Evolutionary conservation across 1,139 yeast genomes (phyloP).

Genomic region (Ogataea hybrid): DNA sequence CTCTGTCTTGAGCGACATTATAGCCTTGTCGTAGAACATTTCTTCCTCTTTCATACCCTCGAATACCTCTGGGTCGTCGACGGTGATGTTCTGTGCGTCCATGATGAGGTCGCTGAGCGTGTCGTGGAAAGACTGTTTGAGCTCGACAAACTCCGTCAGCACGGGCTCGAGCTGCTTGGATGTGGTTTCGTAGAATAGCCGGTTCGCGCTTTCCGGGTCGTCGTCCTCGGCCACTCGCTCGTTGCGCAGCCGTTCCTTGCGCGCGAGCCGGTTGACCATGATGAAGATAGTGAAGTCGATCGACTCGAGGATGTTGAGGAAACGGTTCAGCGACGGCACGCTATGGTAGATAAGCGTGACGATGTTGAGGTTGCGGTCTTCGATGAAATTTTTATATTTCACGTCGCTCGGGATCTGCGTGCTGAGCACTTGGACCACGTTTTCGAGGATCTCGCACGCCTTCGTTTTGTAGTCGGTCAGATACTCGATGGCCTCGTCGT

Average conservation of each 20-base stretch:
- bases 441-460: slow-evolving; percentile 39
- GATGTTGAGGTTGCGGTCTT: slow-evolving; percentile 53
- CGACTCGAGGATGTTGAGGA: slow-evolving; percentile 55
- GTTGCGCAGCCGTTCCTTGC: slow-evolving; percentile 15
- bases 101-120: slow-evolving; percentile 57
- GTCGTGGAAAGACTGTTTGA: slow-evolving; percentile 74
- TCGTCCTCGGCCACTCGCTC: slow-evolving; percentile 20
- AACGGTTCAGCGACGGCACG: slow-evolving; percentile 47
- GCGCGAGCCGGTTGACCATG: slow-evolving; percentile 29
- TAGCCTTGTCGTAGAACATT: slow-evolving; percentile 38
- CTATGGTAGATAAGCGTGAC: slow-evolving; percentile 52
- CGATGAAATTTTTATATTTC: slow-evolving; percentile 30
- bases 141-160: slow-evolving; percentile 69
- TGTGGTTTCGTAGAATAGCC: slow-evolving; percentile 32
- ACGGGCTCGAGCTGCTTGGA: slow-evolving; percentile 48
- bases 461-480: slow-evolving; percentile 40
- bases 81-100: slow-evolving; percentile 68
- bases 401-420: slow-evolving; percentile 36
- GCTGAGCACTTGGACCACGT: slow-evolving; percentile 41
- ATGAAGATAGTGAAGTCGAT: slow-evolving; percentile 59
- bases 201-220: slow-evolving; percentile 17
- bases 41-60: slow-evolving; percentile 60
- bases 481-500: slow-evolving; percentile 44
- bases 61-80: slow-evolving; percentile 73
- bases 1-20: slow-evolving; percentile 44